Base-by-base conservation (phyloP, 805 yeast genomes). In the Saccharomycopsis babjevae region DNA sequence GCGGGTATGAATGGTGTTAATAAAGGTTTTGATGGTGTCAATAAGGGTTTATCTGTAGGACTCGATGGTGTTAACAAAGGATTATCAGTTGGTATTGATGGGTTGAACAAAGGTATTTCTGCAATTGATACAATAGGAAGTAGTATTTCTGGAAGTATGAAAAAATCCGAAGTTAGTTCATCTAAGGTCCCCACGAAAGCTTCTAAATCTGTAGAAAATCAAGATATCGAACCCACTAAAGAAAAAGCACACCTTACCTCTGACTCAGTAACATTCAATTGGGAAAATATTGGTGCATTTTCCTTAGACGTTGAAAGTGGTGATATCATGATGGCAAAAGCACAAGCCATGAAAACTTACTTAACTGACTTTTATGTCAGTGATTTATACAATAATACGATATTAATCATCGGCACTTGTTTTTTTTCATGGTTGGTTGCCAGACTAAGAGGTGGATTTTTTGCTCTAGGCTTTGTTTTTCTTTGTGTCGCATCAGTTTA, bases 351-450 rank as follows among this genome's bases (percentile, higher is more conserved):
- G 50, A 83, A 83, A 68, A 75, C 79, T 18, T 88, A 85, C 65
- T 82, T 88, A 46, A 69, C 78, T 57, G 94, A 88, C 71, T 85
- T 80, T 60, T 85, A 85, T 67, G 83, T 79, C 66, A 82, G 85
- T 15, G 96, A 88, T 71, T 79, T 85, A 77, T 87, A 84, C 71
- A 83, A 83, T 80, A 88, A 88, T 74, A 77, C 84, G 34, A 79
- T 83, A 0, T 67, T 85, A 34, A 77, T 85, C 63, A 68, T 86
- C 32, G 90, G 91, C 10, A 83, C 89, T 11, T 87, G 91, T 71
- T 78, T 86, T 70, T 84, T 84, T 68, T 76, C 90, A 0, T 88
- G 92, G 89, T 64, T 78, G 3, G 72, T 83, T 56, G 90, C 91
- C 1, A 77, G 82, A 66, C 63, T 76, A 38, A 85, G 90, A 0